Base-by-base conservation (phyloP, 441 rosid genomes). In the Lepidium campestre region DNA sequence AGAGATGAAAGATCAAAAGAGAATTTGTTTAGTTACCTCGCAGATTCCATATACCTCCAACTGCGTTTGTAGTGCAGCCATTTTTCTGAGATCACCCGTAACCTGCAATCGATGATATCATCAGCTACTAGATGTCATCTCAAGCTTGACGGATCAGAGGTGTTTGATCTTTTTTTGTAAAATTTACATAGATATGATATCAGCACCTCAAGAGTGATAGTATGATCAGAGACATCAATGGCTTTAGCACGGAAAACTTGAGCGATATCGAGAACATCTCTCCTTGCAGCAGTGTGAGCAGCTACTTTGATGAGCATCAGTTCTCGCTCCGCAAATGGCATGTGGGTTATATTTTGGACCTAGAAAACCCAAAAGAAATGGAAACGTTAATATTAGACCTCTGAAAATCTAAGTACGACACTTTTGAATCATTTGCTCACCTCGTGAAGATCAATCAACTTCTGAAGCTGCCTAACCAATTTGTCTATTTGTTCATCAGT, bases 291-390 rank as follows among this genome's bases (percentile, higher is more conserved):
- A 62, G 92, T 73, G 67, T 83, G 83, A 57, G 83, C 97, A 50
- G 94, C 97, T 57, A 89, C 81, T 80, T 91, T 91, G 62, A 91
- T 89, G 74, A 91, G 73, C 92, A 89, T 89, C 73, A 91, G 68
- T 68, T 91, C 96, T 15, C 96, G 76, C 70, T 87, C 96, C 25
- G 92, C 94, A 81, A 91, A 91, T 66, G 97, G 97, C 76, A 79
- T 59, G 75, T 85, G 82, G 49, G 92, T 91, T 40, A 91, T 80
- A 78, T 91, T 85, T 71, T 50, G 62, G 60, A 87, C 92, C 94
- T 91, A 44, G 13, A 42, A 54, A 27, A 20, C 25, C 3, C 46
- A 8, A 63, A 47, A 10, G 10, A 48, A 65, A 57, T 25, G 58
- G 7, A 62, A 37, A 63, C 13, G 12, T 15, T 54, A n/a, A 12